Conservation (phyloP, 352 stramenopile species). For the Phytophthora fragariaefolia region DNA sequence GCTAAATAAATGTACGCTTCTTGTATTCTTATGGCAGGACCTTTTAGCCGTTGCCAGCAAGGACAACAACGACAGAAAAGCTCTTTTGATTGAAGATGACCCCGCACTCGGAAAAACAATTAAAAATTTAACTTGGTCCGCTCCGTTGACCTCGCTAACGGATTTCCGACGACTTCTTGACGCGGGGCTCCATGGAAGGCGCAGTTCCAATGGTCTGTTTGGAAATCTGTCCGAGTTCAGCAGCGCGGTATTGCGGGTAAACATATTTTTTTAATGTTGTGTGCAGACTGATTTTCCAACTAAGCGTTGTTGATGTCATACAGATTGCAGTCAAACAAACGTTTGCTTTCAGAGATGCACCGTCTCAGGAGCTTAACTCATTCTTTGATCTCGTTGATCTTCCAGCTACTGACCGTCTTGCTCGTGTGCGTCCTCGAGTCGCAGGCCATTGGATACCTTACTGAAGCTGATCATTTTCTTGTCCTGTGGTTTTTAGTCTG, state of each 20-base stretch:
- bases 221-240: constrained; percentile 57
- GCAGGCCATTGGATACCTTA: too few species aligned
- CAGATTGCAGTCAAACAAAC: constrained; percentile 56
- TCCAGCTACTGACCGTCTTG: constrained; percentile 56
- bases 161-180: constrained; percentile 42
- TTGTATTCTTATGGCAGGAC: constrained; percentile 26
- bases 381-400: constrained; percentile 55
- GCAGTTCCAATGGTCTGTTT: constrained; percentile 42
- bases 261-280: not conserved
- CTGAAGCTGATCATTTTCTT: not conserved
- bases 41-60: constrained; percentile 25
- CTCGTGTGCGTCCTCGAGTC: constrained; percentile 48
- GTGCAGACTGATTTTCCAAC: not conserved
- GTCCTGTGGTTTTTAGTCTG: constrained; percentile 23
- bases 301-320: not conserved
- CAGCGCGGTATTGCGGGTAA: constrained; percentile 53
- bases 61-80: constrained; percentile 1
- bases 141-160: constrained; percentile 28
- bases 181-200: constrained; percentile 32
- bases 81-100: constrained; percentile 27
- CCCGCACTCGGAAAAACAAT: constrained; percentile 28
- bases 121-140: constrained; percentile 40
- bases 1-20: not conserved
- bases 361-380: constrained; percentile 51
- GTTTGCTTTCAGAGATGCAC: constrained; percentile 40